A percentile compares a stretch with the other conserved stretches of the same genome.
These are phyloP conservation scores for Plasmodium inui DNA, from an alignment of 169 alveolate genomes.

Conservation along the genomic window DNA sequence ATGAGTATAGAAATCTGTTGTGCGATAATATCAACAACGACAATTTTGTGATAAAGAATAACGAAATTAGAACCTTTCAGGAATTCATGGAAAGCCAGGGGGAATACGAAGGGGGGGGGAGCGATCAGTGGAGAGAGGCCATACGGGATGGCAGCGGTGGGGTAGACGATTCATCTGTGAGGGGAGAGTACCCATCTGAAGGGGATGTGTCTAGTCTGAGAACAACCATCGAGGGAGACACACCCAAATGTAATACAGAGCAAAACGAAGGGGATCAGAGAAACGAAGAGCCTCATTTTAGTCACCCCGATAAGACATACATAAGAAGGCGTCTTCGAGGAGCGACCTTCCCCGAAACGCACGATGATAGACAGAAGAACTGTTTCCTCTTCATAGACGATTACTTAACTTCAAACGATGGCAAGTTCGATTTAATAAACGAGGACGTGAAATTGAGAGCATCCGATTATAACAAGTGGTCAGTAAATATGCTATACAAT, in stretches of 20 bases:
- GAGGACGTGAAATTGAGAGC: slow-evolving; percentile 71
- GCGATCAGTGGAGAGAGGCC: slow-evolving; percentile 25
- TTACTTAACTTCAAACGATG: slow-evolving; percentile 60
- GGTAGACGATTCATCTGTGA: background rate
- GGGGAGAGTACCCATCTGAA: background rate
- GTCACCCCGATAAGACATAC: background rate
- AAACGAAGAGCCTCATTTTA: background rate
- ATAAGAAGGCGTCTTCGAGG: slow-evolving; percentile 40
- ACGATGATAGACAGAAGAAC: slow-evolving; percentile 73
- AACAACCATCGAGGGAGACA: background rate
- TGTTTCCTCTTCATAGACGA: slow-evolving; percentile 74
- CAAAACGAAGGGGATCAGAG: background rate
- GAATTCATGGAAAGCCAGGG: slow-evolving; percentile 25
- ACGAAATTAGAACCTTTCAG: slow-evolving; percentile 45
- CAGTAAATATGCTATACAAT: slow-evolving; percentile 67
- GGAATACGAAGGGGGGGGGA: background rate
- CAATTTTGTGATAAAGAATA: slow-evolving; percentile 56
- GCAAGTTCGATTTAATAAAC: slow-evolving; percentile 43
- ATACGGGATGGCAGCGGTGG: background rate
- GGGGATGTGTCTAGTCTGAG: background rate
- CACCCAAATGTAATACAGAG: background rate
- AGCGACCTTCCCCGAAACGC: slow-evolving; percentile 71
- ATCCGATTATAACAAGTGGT: slow-evolving; percentile 74
- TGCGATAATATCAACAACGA: slow-evolving; percentile 66
- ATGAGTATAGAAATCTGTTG: slow-evolving; percentile 30